These are phyloP conservation scores for Globisporangium nodosum DNA, from an alignment of 352 stramenopile genomes.

Conservation along the genomic window DNA sequence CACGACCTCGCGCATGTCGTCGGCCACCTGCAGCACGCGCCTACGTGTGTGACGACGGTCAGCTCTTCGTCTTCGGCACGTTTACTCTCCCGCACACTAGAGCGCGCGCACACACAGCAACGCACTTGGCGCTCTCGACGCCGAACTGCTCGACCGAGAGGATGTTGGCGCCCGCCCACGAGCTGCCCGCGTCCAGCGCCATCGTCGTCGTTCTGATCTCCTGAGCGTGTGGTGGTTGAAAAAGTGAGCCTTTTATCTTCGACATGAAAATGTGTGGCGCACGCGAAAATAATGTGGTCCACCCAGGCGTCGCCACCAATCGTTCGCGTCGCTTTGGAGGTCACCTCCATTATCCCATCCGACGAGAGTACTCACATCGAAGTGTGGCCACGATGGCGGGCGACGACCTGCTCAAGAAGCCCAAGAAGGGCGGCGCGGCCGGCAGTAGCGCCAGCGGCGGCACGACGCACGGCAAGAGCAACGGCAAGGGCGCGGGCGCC, in stretches of 20 bases:
- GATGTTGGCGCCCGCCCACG: constrained; percentile 71
- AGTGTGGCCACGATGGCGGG: constrained; percentile 28
- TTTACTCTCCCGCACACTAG: neutral
- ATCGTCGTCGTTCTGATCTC: constrained; percentile 9
- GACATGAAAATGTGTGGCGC: neutral
- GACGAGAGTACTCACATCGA: constrained; percentile 14
- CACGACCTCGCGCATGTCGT: constrained; percentile 84
- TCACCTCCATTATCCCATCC: neutral
- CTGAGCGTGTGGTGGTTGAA: neutral
- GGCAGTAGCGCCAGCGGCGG: constrained; percentile 14
- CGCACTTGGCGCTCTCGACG: constrained; percentile 64
- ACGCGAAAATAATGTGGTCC: neutral
- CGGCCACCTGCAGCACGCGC: constrained; percentile 62
- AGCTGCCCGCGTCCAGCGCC: constrained; percentile 49
- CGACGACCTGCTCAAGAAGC: constrained; percentile 62
- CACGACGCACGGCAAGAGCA: constrained; percentile 71
- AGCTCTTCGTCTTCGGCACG: neutral
- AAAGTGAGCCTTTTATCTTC: neutral
- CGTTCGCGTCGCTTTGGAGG: constrained; percentile 2
- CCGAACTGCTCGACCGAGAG: constrained; percentile 78
- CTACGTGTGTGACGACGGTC: constrained; percentile 12
- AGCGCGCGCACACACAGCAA: neutral
- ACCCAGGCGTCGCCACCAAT: neutral
- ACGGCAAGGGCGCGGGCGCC: constrained; percentile 66
- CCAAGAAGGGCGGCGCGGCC: constrained; percentile 27